Evolutionary conservation across 208 protist species (phyloP), one percentile per base, ranked within the genome.

Genomic region (Entamoeba invadens): DNA sequence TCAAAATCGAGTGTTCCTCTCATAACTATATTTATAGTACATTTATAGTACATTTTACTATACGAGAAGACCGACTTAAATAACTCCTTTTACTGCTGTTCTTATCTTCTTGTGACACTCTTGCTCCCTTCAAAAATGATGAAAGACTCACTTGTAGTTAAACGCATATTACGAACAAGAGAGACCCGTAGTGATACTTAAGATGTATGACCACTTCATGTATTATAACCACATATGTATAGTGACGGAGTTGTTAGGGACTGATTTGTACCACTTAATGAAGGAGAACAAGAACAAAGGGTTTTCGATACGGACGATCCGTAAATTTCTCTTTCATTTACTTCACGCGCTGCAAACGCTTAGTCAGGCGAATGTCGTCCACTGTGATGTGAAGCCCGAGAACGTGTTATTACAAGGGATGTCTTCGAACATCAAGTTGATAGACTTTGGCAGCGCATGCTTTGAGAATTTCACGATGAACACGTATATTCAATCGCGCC

Each of bases 401-500:
- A 97, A 98, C 93, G 96, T 98, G 18, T 94, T 98, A 50, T 93
- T 98, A 35, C 87, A 44, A 45, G 42, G 42, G 1, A 25, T 14
- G 8, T 16, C 35, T 3, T 92, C 87, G 21, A 44, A 35, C 87
- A 92, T 92, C 25, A 92, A 92, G 44, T 35, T 92, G 31, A 92
- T 92, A 25, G 87, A 92, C 42, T 92, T 92, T 45, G 42, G 87
- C 0, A 31, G 18, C 14, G 50, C 50, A 3, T 68, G 98, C 94
- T 98, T 97, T 46, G 94, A 94, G 3, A 95, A 96, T 31, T 94
- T 98, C 92, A 96, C 97, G 94, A 44, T 98, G 42, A 97, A 98
- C 96, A 96, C 96, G 94, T 97, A 98, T 97, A 97, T 99, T 96
- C 98, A 99, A 94, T 95, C 93, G 14, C 44, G 98, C 97, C 98